Evolutionary conservation across 176 grass and related monocot genomes (phyloP).

Genomic region (Tuctoria greenei): DNA sequence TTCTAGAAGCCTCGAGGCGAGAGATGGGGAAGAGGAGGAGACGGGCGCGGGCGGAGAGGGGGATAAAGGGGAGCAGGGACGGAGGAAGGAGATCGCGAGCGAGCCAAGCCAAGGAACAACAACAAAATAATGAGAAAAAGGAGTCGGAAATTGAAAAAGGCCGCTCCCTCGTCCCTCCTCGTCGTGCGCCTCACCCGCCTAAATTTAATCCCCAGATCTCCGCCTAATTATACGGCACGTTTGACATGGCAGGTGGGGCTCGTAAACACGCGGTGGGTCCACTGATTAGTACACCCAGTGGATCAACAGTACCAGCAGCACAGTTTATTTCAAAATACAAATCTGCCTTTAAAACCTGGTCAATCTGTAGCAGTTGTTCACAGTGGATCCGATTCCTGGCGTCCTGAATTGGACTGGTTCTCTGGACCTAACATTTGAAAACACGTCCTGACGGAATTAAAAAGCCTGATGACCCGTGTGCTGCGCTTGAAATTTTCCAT

Average conservation of each 20-base stretch:
- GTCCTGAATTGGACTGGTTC: not conserved
- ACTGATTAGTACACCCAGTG: not conserved
- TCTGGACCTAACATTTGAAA: not conserved
- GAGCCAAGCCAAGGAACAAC: not conserved
- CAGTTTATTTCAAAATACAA: too few species aligned
- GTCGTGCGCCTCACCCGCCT: conserved; percentile 7
- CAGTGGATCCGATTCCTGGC: not conserved
- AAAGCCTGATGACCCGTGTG: not conserved
- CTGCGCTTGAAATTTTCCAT: not conserved
- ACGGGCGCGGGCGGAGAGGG: not conserved
- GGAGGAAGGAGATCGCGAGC: not conserved
- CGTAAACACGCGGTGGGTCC: not conserved
- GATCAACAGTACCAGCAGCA: not conserved
- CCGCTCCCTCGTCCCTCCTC: not conserved
- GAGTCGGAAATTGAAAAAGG: not conserved
- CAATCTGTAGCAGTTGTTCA: not conserved
- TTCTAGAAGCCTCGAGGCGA: conserved; percentile 27
- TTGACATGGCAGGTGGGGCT: not conserved
- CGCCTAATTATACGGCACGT: conserved; percentile 4
- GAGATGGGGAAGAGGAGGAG: not conserved
- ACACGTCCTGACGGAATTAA: not conserved
- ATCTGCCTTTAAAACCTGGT: not conserved
- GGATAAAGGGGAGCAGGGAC: not conserved
- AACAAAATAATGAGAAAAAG: not conserved
- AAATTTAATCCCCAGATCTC: conserved; percentile 26